Evolutionary conservation across 1,284 basidiomycete genomes (phyloP).

Genomic region (Moesziomyces sp.): DNA sequence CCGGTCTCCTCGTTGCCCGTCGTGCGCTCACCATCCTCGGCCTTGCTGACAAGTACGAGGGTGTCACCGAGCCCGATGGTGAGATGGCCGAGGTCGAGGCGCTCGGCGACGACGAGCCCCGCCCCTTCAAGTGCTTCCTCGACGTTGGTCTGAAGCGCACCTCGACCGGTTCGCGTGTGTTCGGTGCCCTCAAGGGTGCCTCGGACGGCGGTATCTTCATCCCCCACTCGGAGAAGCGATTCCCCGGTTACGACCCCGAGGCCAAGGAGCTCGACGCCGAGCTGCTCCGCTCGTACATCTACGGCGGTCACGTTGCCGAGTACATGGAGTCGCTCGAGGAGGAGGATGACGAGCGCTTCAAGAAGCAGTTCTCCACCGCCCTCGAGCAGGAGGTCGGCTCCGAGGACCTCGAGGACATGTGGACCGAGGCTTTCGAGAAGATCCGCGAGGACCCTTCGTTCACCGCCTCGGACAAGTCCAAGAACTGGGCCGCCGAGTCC

Average conservation of each 20-base stretch:
- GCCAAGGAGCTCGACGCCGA: slow-evolving; percentile 93
- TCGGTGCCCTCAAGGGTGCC: slow-evolving; percentile 99
- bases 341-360: slow-evolving; percentile 99
- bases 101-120: slow-evolving; percentile 90
- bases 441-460: slow-evolving; percentile 95
- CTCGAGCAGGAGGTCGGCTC: slow-evolving; percentile 95
- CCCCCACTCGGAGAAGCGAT: slow-evolving; percentile 97
- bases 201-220: slow-evolving; percentile 98
- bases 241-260: slow-evolving; percentile 98
- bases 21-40: slow-evolving; percentile 95
- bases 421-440: slow-evolving; percentile 79
- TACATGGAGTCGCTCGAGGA: slow-evolving; percentile 99
- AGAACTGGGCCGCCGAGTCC: slow-evolving; percentile 89
- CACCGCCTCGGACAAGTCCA: slow-evolving; percentile 88
- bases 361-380: slow-evolving; percentile 96
- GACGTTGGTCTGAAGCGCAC: slow-evolving; percentile 99
- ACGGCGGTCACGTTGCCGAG: slow-evolving; percentile 96
- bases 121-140: slow-evolving; percentile 98
- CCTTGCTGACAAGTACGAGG: slow-evolving; percentile 98
- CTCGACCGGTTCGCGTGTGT: slow-evolving; percentile 96
- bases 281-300: slow-evolving; percentile 97
- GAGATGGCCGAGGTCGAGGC: slow-evolving; percentile 83
- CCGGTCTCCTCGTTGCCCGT: slow-evolving; percentile 93
- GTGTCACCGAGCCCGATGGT: slow-evolving; percentile 91
- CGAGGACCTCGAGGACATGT: slow-evolving; percentile 97